Percentiles rank a stretch among this genome's conserved stretches.
Conservation (phyloP, 2,329 filamentous ascomycete species). For the Herpotrichia juniperi region DNA sequence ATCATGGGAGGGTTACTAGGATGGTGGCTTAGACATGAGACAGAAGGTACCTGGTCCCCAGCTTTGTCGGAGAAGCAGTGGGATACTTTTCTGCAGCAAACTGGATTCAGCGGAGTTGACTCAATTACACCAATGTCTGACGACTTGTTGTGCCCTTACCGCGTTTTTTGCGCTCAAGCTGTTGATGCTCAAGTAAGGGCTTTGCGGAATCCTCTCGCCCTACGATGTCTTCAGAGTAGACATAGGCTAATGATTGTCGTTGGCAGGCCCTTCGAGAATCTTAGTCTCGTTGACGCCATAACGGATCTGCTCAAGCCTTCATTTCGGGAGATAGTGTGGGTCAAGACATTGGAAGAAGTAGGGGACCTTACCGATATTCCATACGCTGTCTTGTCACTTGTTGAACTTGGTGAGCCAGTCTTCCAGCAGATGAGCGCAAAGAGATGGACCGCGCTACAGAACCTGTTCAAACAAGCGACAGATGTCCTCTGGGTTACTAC, state of each 20-base stretch:
- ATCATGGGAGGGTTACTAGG: conserved; percentile 3
- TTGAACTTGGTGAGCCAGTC: conserved; percentile 12
- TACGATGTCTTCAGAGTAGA: conserved; percentile 3
- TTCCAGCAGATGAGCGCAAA: conserved; percentile 7
- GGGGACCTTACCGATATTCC: background rate
- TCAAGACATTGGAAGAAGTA: background rate
- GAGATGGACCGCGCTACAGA: conserved; percentile 8
- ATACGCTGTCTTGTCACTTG: conserved; percentile 7
- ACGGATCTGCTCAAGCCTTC: background rate
- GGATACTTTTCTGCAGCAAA: background rate
- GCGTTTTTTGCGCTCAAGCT: conserved; percentile 12
- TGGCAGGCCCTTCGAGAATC: background rate
- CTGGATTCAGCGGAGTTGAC: conserved; percentile 4
- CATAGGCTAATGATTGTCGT: conserved; percentile 5
- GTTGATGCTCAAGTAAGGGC: background rate
- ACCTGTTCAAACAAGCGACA: conserved; percentile 5
- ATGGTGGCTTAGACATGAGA: conserved; percentile 3
- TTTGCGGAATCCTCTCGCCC: background rate
- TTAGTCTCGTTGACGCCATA: conserved; percentile 4
- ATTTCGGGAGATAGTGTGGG: conserved; percentile 3
- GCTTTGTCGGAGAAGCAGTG: background rate
- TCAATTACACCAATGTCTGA: background rate
- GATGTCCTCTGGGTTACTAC: conserved; percentile 33
- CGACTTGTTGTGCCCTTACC: background rate
- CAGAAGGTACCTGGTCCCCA: background rate